Base-by-base conservation (phyloP, 2,329 filamentous ascomycete species). In the Elsinoe ampelina region DNA sequence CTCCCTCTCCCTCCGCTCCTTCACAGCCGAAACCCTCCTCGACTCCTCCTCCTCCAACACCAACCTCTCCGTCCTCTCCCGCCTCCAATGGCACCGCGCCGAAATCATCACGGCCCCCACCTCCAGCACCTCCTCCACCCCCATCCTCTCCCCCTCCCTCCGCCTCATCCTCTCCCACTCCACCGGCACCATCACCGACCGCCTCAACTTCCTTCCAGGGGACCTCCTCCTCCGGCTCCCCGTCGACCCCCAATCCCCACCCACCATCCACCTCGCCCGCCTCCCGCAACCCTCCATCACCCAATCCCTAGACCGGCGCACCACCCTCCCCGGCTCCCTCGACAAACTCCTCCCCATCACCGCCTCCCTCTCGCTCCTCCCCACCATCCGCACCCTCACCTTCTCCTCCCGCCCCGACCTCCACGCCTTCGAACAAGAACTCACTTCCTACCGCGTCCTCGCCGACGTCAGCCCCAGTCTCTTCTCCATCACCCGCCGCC, bases 151-250 rank as follows among this genome's bases (percentile, higher is more conserved):
- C 0, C 86, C 93, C 64, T 81, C 80, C 63, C 73, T 95, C 60
- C 82, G 89, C 26, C 77, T 95, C 15, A 79, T 95, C 55, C 77
- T 88, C 32, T 84, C 89, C 58, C 88, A 86, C 61, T 81, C 86
- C 59, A 83, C 85, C 62, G 88, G 89, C 50, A 88, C 84, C 41
- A 75, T 95, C 13, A 89, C 87, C 1, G 91, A 96, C 71, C 82
- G 90, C 36, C 77, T 95, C 66, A 95, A 95, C 63, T 77, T 95
- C 55, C 76, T 78, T 13, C 67, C 71, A 50, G 75, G 75, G 42
- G 75, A 77, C 62, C 67, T 77, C 36, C 68, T 73, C 13, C 62
- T 78, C 35, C 73, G 75, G 26, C 66, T 76, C n/a, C 72, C 72
- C n/a, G 52, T 59, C 55, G 48, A 52, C 48, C 32, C 32, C 13